Evolutionary conservation across 805 yeast species (phyloP).

Genomic region (Spencermartinsiella europaea): DNA sequence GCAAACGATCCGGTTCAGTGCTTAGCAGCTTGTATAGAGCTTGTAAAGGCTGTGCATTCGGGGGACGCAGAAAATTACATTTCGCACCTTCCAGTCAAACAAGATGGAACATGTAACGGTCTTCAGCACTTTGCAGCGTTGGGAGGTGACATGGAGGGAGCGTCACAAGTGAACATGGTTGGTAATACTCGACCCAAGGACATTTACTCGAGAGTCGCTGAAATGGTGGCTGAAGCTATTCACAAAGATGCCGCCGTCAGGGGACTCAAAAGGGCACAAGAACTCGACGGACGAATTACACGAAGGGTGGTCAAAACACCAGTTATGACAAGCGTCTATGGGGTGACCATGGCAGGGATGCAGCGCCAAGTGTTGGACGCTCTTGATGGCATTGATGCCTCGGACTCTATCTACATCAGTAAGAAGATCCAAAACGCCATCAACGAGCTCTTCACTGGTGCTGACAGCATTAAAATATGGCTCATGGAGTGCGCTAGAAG

Average conservation of each 20-base stretch:
- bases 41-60: constrained; percentile 39
- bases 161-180: constrained; percentile 53
- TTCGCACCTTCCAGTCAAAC: constrained; percentile 54
- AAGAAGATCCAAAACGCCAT: constrained; percentile 75
- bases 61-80: constrained; percentile 43
- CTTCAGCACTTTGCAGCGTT: constrained; percentile 64
- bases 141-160: constrained; percentile 62
- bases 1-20: constrained; percentile 63
- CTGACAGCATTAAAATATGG: constrained; percentile 95
- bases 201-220: constrained; percentile 51
- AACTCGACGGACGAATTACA: constrained; percentile 56
- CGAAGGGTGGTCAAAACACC: constrained; percentile 93
- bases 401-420: constrained; percentile 59
- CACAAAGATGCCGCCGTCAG: constrained; percentile 7
- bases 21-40: constrained; percentile 50
- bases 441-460: constrained; percentile 79
- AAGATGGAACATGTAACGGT: constrained; percentile 65
- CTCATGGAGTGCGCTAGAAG: constrained; percentile 75
- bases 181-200: constrained; percentile 48
- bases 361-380: constrained; percentile 82
- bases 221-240: constrained; percentile 45
- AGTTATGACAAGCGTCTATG: constrained; percentile 97
- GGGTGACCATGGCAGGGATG: constrained; percentile 92
- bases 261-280: constrained; percentile 29
- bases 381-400: constrained; percentile 34